Conservation (phyloP, 805 yeast species). For the Schwanniomyces polymorphus region DNA sequence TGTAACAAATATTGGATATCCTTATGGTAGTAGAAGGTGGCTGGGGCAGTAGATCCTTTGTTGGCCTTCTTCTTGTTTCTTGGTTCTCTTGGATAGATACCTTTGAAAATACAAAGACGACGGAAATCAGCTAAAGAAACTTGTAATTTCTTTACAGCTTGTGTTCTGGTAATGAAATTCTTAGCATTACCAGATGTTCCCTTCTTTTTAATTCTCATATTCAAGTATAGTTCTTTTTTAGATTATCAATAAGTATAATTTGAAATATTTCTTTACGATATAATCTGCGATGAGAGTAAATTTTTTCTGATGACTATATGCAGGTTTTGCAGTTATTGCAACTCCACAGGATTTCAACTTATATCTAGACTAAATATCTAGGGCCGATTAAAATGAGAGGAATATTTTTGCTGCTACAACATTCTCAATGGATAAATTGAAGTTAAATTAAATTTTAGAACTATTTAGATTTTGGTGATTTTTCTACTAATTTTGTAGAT, state of each 20-base stretch:
- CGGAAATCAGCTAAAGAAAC: constrained; percentile 95
- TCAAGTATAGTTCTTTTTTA: constrained; percentile 7
- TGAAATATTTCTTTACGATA: neutral
- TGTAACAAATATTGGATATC: constrained; percentile 94
- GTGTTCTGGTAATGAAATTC: constrained; percentile 90
- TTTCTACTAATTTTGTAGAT: neutral
- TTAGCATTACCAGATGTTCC: constrained; percentile 87
- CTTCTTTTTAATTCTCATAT: constrained; percentile 78
- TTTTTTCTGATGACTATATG: constrained; percentile 2
- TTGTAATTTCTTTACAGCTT: constrained; percentile 89
- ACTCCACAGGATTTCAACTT: neutral
- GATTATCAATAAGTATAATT: neutral
- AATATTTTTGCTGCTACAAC: too few relatives aligned
- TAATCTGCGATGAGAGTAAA: constrained; percentile 4
- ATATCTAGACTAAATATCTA: too few relatives aligned
- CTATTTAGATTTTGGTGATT: neutral
- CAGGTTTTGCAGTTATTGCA: constrained; percentile 1
- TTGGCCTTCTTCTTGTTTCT: constrained; percentile 94
- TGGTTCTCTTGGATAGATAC: constrained; percentile 97
- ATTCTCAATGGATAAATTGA: too few relatives aligned
- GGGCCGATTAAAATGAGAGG: too few relatives aligned
- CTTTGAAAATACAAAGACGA: constrained; percentile 95
- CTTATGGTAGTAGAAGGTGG: constrained; percentile 89
- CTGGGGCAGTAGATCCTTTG: constrained; percentile 96
- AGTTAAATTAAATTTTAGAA: too few relatives aligned